Percentiles rank a stretch among this genome's conserved stretches.
Evolutionary conservation across 768 basidiomycete species (phyloP).

Genomic region (Trametes cingulata): DNA sequence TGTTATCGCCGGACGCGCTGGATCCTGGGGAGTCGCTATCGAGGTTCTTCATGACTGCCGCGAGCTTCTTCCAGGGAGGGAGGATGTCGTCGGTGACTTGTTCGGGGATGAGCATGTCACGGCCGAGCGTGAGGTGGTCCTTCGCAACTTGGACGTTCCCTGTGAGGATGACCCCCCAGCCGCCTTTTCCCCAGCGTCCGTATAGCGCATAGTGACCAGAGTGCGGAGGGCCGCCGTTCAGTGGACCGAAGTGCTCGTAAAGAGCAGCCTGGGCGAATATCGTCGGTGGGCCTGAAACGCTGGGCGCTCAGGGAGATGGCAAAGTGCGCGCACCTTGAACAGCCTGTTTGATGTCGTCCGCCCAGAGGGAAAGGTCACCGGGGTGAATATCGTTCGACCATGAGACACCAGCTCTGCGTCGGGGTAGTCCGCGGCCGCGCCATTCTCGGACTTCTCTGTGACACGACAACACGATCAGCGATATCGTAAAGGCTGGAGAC

Average conservation of each 20-base stretch:
- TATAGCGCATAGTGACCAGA: slow-evolving; percentile 65
- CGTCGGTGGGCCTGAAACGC: neutral
- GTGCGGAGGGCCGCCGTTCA: slow-evolving; percentile 75
- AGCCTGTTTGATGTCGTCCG: slow-evolving; percentile 42
- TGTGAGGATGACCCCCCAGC: slow-evolving; percentile 88
- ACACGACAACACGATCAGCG: slow-evolving; percentile 54
- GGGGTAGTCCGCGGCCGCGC: slow-evolving; percentile 38
- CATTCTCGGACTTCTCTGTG: too few relatives aligned
- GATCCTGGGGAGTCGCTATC: too few relatives aligned
- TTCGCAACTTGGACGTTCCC: slow-evolving; percentile 77
- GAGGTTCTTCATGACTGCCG: slow-evolving; percentile 41
- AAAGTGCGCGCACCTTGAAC: slow-evolving; percentile 41
- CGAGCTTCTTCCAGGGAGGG: slow-evolving; percentile 51
- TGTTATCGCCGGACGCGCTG: neutral
- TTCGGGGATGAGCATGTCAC: slow-evolving; percentile 65
- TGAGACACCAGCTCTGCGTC: neutral
- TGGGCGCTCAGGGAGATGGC: too few relatives aligned
- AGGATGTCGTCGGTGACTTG: slow-evolving; percentile 44
- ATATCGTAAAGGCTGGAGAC: too few relatives aligned
- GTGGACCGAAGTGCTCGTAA: slow-evolving; percentile 77
- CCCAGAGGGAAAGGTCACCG: slow-evolving; percentile 25
- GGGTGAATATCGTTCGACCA: slow-evolving; percentile 16
- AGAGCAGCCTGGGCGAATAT: slow-evolving; percentile 63
- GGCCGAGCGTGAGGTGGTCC: slow-evolving; percentile 67
- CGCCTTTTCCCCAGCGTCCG: slow-evolving; percentile 66